Evolutionary conservation across 805 yeast genomes (phyloP), one percentile per base, ranked within the genome.

Genomic region (Kuraishia capsulata): DNA sequence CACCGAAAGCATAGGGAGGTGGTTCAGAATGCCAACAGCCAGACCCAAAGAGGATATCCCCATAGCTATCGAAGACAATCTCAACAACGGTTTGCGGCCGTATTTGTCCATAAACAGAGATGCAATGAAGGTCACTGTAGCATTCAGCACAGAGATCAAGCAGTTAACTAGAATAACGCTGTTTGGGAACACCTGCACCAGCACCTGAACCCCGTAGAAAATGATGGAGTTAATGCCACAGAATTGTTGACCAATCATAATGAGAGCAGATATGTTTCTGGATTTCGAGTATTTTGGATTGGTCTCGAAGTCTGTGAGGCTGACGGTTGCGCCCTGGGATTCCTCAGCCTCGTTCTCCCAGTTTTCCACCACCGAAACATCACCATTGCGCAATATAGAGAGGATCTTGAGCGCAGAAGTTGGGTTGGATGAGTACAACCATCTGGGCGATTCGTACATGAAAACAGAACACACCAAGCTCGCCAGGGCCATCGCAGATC

Each of bases 181-280:
- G 10, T 73, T 61, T 2, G 97, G 96, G 44, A 87, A 70, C 4
- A 83, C 62, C 5, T 74, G 63, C n/a, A 79, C 67, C 37, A 92
- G 65, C 1, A 90, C 83, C 11, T 85, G 75, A 4, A 90, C 96
- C 4, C 98, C 98, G 56, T 90, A 92, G 54, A 90, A 86, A 17
- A 92, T 77, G 42, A 92, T 87, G 2, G 96, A 78, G 57, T 92
- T 92, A 54, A 92, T 85, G 25, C 98, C 98, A 49, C 87, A 78
- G 41, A 90, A 75, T 57, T 92, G 98, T 62, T 92, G 98, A 14
- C 89, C 81, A 17, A 80, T 62, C 67, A 89, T 73, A 14, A 87
- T 69, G 2, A 81, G 75, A 0, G 88, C 75, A 8, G 88, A 83
- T 1, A 79, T 81, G 16, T 71, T 50, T 35, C 79, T 65, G 4